Evolutionary conservation across 768 basidiomycete species (phyloP).

Genomic region (Tephrocybe sp.): DNA sequence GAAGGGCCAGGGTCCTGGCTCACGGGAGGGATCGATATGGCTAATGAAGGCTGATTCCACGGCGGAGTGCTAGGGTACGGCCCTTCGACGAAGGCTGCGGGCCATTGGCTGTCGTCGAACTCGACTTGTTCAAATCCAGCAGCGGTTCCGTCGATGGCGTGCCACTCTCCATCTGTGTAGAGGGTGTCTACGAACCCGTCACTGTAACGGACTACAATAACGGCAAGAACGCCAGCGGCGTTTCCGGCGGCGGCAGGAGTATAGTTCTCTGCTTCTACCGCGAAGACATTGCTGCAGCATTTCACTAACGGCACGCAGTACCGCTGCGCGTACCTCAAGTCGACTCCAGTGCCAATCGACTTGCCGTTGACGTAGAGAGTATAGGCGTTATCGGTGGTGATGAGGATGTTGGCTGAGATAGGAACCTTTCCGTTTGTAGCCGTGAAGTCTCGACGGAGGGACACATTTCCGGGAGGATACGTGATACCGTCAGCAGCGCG

Average conservation of each 20-base stretch:
- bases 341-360: constrained; percentile 13
- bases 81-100: constrained; percentile 19
- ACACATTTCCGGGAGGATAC: constrained; percentile 17
- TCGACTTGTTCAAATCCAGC: constrained; percentile 19
- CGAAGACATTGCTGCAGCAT: constrained; percentile 24
- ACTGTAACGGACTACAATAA: constrained; percentile 23
- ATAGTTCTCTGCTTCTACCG: constrained; percentile 21
- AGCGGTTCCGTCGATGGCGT: constrained; percentile 12
- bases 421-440: constrained; percentile 15
- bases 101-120: constrained; percentile 23
- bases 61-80: too few relatives aligned
- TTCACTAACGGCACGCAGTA: constrained; percentile 20
- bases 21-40: too few relatives aligned
- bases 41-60: too few relatives aligned
- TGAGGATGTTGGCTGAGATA: constrained; percentile 19
- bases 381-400: constrained; percentile 22
- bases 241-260: constrained; percentile 1
- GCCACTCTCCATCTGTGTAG: constrained; percentile 25
- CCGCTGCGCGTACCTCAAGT: constrained; percentile 15
- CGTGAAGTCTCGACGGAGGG: constrained; percentile 20
- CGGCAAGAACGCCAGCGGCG: constrained; percentile 23
- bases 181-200: constrained; percentile 22
- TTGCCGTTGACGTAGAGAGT: constrained; percentile 24
- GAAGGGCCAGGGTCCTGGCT: too few relatives aligned
- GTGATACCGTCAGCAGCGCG: neutral